Evolutionary conservation across 2,329 filamentous ascomycete genomes (phyloP).

Genomic region (Paracoccidioides lutzii): DNA sequence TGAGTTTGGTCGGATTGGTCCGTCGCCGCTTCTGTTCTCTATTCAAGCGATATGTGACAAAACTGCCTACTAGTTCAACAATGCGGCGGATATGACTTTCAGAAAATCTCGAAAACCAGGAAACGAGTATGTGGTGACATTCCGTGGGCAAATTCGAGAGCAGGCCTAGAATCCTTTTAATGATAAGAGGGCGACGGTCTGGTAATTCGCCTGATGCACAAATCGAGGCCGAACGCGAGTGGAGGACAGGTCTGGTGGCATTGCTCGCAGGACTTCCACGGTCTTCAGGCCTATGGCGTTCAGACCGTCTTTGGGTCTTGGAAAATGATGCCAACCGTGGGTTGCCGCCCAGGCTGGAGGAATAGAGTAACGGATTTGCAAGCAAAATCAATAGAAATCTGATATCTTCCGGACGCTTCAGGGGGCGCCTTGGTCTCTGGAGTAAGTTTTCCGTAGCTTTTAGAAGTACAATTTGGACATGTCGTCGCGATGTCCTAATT

Average conservation of each 20-base stretch:
- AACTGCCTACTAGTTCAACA: constrained; percentile 66
- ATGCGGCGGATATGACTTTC: constrained; percentile 53
- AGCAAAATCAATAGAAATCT: constrained; percentile 68
- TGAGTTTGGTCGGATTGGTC: constrained; percentile 44
- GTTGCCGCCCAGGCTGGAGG: constrained; percentile 20
- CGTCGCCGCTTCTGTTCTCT: constrained; percentile 57
- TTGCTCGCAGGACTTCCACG: background rate
- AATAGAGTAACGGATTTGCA: constrained; percentile 62
- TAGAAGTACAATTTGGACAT: constrained; percentile 56
- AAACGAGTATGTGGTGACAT: constrained; percentile 63
- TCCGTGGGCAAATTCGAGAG: constrained; percentile 61
- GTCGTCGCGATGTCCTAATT: constrained; percentile 50
- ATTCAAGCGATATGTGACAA: constrained; percentile 67
- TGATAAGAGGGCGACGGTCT: constrained; percentile 65
- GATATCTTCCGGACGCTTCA: constrained; percentile 56
- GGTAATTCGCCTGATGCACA: constrained; percentile 28
- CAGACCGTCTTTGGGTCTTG: background rate
- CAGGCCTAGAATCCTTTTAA: constrained; percentile 73
- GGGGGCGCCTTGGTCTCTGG: constrained; percentile 60
- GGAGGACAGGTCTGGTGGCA: constrained; percentile 8
- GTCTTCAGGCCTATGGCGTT: background rate
- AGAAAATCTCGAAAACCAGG: constrained; percentile 64
- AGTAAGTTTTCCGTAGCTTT: constrained; percentile 68
- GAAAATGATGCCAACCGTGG: constrained; percentile 2
- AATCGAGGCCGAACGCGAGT: constrained; percentile 13